Percentiles rank a stretch among this genome's conserved stretches.
phyloP scores from a whole-genome alignment of 177 flowering plant genomes.

The Vitis hybrid region DNA sequence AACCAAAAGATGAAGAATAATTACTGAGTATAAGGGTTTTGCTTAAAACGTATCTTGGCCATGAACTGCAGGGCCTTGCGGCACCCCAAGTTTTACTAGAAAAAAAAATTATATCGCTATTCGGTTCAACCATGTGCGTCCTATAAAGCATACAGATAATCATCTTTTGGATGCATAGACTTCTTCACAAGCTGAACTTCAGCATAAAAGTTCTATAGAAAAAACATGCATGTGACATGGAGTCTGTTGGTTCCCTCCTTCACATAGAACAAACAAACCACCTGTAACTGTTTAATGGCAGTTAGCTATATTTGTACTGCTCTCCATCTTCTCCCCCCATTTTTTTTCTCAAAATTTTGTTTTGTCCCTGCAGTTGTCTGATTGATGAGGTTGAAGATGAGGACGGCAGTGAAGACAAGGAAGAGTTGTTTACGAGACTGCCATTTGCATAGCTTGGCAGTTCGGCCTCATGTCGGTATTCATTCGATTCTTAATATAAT shows the following conservation, averaged over 20 bases:
- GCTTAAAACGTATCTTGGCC: no score
- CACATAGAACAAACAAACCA: background rate
- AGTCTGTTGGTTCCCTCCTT: background rate
- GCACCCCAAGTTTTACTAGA: no score
- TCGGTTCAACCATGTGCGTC: background rate
- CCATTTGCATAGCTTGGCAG: background rate
- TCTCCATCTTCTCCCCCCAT: background rate
- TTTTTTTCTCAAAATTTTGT: background rate
- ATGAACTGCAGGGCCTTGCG: no score
- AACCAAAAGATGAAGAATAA: no score
- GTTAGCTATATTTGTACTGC: background rate
- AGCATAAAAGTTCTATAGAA: background rate
- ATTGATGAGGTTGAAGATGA: background rate
- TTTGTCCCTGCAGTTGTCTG: background rate
- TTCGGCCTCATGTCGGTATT: background rate
- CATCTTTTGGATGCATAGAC: background rate
- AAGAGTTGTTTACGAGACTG: constrained; percentile 14
- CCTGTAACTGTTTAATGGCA: background rate
- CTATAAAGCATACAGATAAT: background rate
- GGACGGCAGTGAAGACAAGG: constrained; percentile 12
- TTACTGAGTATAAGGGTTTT: no score
- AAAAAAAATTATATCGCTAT: background rate
- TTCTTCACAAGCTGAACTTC: background rate
- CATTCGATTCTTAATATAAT: no score
- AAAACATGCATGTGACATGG: background rate